These are phyloP conservation scores for Vigna reflexopilosa DNA, from an alignment of 306 rosid species.

Conservation along the genomic window DNA sequence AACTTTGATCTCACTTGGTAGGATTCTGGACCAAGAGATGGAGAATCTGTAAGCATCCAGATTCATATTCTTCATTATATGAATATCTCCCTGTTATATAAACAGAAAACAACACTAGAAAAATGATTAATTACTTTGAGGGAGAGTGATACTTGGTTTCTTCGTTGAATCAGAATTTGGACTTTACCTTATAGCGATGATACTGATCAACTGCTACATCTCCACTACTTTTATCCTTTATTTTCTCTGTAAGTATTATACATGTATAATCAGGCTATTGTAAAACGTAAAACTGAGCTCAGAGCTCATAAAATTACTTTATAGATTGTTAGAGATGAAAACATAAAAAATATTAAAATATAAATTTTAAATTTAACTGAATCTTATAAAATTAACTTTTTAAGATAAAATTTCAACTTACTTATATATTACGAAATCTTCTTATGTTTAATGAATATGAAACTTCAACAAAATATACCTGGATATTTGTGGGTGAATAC, in stretches of 20 bases:
- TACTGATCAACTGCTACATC: slow-evolving; percentile 54
- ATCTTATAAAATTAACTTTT: too few species aligned
- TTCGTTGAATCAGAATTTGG: neutral
- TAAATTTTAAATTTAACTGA: too few species aligned
- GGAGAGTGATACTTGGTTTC: too few species aligned
- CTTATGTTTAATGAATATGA: too few species aligned
- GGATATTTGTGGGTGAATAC: slow-evolving; percentile 54
- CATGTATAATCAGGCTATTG: too few species aligned
- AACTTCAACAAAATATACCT: neutral
- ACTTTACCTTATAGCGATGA: slow-evolving; percentile 56
- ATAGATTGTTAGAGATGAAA: too few species aligned
- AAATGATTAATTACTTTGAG: neutral
- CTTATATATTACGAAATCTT: too few species aligned
- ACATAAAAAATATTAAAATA: too few species aligned
- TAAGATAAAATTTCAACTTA: slow-evolving; percentile 14
- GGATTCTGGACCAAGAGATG: slow-evolving; percentile 73
- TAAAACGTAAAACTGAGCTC: too few species aligned
- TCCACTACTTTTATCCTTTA: slow-evolving; percentile 51
- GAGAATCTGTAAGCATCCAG: slow-evolving; percentile 73
- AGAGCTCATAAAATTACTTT: too few species aligned
- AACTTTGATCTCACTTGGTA: slow-evolving; percentile 57
- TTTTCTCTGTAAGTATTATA: slow-evolving; percentile 44
- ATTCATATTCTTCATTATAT: slow-evolving; percentile 58
- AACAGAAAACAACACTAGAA: neutral
- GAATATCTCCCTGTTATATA: slow-evolving; percentile 63